These are phyloP conservation scores for Fraxinus baroniana DNA, from an alignment of 305 asterid genomes.

Conservation along the genomic window DNA sequence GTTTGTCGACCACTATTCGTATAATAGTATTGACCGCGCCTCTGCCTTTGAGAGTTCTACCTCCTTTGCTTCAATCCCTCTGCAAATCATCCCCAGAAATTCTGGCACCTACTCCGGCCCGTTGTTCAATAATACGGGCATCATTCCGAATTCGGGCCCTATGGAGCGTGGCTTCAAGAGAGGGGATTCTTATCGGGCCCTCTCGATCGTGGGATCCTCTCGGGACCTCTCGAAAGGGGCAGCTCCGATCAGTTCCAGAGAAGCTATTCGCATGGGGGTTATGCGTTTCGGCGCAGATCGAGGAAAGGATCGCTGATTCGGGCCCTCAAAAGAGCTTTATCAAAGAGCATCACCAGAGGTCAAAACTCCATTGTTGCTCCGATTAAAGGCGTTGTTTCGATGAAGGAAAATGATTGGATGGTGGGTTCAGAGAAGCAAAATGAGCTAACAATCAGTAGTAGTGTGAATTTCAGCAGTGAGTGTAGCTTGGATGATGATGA, in stretches of 20 bases:
- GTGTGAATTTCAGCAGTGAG: conserved; percentile 72
- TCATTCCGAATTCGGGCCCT: conserved; percentile 49
- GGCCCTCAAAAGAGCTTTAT: conserved; percentile 61
- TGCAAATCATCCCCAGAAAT: conserved; percentile 73
- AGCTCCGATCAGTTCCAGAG: conserved; percentile 56
- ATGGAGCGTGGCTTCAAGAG: conserved; percentile 71
- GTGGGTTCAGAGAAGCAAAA: conserved; percentile 60
- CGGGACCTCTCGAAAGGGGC: conserved; percentile 75
- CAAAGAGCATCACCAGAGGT: conserved; percentile 67
- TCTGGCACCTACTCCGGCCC: conserved; percentile 58
- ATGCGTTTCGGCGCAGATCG: conserved; percentile 53
- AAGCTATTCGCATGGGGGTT: conserved; percentile 81
- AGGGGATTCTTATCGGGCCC: conserved; percentile 86
- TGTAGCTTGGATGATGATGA: conserved; percentile 72
- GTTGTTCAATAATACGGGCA: conserved; percentile 37
- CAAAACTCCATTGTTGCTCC: conserved; percentile 92
- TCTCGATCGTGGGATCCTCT: conserved; percentile 62
- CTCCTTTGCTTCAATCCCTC: conserved; percentile 77
- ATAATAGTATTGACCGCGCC: conserved; percentile 58
- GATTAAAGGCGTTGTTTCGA: conserved; percentile 57
- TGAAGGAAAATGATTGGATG: conserved; percentile 71
- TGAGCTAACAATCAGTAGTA: conserved; percentile 57
- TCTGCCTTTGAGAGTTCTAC: conserved; percentile 84
- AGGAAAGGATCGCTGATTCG: conserved; percentile 59
- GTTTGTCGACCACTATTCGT: conserved; percentile 50